Conservation (phyloP, 2,329 filamentous ascomycete genomes). For the Tolypocladium ovalisporum region DNA sequence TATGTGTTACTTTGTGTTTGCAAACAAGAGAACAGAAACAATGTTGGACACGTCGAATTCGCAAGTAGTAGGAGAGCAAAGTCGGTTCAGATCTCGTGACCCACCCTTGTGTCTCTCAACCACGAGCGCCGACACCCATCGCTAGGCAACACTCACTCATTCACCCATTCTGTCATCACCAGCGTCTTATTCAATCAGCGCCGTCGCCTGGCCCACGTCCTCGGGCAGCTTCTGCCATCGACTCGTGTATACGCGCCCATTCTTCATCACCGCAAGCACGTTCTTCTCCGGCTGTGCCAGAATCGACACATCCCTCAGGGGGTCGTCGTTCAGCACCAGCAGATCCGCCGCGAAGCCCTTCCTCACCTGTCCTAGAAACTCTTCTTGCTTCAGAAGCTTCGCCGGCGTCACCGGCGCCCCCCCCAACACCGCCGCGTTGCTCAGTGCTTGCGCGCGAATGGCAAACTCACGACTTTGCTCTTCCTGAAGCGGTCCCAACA, state of each 20-base stretch:
- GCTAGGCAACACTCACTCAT: neutral
- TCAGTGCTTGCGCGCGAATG: constrained; percentile 13
- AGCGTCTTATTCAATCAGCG: neutral
- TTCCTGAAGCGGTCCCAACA: constrained; percentile 18
- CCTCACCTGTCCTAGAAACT: constrained; percentile 36
- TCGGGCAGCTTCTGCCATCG: constrained; percentile 12
- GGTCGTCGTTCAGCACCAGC: constrained; percentile 39
- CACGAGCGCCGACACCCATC: neutral
- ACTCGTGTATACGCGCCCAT: constrained; percentile 29
- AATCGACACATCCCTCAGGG: constrained; percentile 41
- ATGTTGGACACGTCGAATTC: neutral
- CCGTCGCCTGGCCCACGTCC: neutral
- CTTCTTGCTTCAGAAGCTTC: constrained; percentile 32
- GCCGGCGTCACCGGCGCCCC: constrained; percentile 35
- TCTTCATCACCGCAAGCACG: constrained; percentile 41
- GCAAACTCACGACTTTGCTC: constrained; percentile 22
- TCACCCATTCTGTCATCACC: neutral
- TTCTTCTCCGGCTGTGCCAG: constrained; percentile 35
- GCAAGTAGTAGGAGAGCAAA: too few species aligned
- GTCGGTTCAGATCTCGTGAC: neutral
- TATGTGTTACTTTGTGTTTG: too few species aligned
- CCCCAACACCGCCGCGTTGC: constrained; percentile 13
- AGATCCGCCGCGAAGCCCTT: constrained; percentile 41
- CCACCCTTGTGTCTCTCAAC: neutral
- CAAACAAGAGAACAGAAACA: neutral